Percentiles rank a stretch among this genome's conserved stretches.
Conservation (phyloP, 495 filamentous ascomycete genomes). For the Penicillium ochrochloron region DNA sequence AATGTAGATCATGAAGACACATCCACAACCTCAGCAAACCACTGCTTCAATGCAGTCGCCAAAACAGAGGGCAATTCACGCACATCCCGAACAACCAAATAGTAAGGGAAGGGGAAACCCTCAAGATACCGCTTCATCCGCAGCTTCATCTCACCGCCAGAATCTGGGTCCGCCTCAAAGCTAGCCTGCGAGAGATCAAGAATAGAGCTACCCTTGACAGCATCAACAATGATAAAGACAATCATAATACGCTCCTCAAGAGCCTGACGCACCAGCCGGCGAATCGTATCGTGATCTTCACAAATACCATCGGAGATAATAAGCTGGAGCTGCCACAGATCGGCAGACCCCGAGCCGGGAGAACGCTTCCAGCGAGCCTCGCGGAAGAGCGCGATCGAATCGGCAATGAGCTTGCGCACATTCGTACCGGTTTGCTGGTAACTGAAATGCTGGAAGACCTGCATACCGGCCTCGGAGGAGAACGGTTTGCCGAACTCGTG, state of each 20-base stretch:
- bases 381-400: constrained; percentile 80
- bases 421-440: constrained; percentile 87
- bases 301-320: constrained; percentile 94
- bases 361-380: constrained; percentile 66
- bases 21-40: constrained; percentile 92
- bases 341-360: constrained; percentile 59
- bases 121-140: constrained; percentile 90
- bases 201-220: constrained; percentile 69
- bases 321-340: constrained; percentile 95
- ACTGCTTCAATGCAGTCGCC: constrained; percentile 86
- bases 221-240: constrained; percentile 94
- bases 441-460: constrained; percentile 80
- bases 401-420: constrained; percentile 73
- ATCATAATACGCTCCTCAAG: constrained; percentile 96
- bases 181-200: constrained; percentile 79
- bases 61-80: constrained; percentile 87
- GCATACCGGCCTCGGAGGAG: constrained; percentile 78
- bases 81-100: constrained; percentile 89
- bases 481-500: constrained; percentile 88
- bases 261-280: constrained; percentile 79
- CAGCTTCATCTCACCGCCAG: constrained; percentile 65
- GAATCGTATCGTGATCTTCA: constrained; percentile 83
- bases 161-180: constrained; percentile 65
- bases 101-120: constrained; percentile 94
- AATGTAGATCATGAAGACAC: constrained; percentile 43